Conservation (phyloP, 1,139 yeast genomes). For the Barnettozyma hawaiiensis region DNA sequence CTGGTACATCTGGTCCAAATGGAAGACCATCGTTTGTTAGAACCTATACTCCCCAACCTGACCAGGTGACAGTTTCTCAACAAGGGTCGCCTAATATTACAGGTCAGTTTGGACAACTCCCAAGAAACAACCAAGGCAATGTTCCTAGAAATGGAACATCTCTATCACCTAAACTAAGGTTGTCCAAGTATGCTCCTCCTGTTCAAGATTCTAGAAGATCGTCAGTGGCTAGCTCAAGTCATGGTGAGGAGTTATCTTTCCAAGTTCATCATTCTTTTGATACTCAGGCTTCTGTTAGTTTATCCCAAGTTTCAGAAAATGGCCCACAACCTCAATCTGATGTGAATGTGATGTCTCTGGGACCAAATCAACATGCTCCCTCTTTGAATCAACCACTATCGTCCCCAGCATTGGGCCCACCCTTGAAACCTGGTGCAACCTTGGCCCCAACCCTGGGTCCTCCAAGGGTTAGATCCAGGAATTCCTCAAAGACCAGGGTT, state of each 20-base stretch:
- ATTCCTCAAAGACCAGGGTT: constrained; percentile 2
- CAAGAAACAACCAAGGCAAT: neutral
- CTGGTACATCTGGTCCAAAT: neutral
- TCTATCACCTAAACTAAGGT: constrained; percentile 13
- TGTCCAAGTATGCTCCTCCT: constrained; percentile 31
- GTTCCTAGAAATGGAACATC: neutral
- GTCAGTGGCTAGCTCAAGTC: constrained; percentile 12
- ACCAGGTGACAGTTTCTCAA: constrained; percentile 1
- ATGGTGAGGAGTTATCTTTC: constrained; percentile 7
- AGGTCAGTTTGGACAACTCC: constrained; percentile 5
- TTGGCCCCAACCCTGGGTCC: constrained; percentile 6
- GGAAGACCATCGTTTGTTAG: constrained; percentile 4
- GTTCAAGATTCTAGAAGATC: constrained; percentile 20
- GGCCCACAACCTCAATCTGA: neutral
- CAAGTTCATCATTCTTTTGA: neutral
- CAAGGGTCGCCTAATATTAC: constrained; percentile 2
- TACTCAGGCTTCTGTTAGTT: neutral
- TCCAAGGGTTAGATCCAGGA: constrained; percentile 1
- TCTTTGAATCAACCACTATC: neutral
- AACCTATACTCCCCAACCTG: constrained; percentile 8
- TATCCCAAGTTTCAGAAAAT: neutral
- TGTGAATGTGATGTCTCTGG: neutral
- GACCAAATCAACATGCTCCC: neutral
- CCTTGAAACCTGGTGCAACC: neutral
- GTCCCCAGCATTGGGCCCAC: neutral